A percentile compares a stretch with the other conserved stretches of the same genome.
These are phyloP conservation scores for Excoecaria cochinchinensis DNA, from an alignment of 345 rosid genomes.

Conservation along the genomic window DNA sequence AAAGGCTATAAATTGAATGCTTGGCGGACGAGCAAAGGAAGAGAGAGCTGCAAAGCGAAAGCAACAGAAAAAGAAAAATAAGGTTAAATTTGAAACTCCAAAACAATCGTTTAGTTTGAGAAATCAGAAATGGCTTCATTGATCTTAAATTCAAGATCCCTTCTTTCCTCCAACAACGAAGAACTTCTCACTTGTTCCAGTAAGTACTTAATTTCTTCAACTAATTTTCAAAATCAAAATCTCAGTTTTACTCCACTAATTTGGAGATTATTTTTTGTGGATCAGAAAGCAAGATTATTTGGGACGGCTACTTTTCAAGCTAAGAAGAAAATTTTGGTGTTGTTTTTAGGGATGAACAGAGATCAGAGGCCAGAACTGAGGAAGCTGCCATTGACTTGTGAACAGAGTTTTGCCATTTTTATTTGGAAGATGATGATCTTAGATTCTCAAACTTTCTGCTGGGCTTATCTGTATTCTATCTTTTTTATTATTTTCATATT, in stretches of 20 bases:
- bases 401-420: neutral
- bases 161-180: neutral
- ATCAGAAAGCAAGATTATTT: constrained; percentile 11
- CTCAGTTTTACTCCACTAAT: neutral
- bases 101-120: too few relatives aligned
- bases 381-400: neutral
- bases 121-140: too few relatives aligned
- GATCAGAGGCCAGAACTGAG: neutral
- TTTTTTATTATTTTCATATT: neutral
- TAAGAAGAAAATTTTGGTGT: neutral
- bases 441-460: neutral
- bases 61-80: too few relatives aligned
- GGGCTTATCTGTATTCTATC: neutral
- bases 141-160: neutral
- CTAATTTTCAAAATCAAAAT: neutral
- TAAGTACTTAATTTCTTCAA: neutral
- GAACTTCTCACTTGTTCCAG: neutral
- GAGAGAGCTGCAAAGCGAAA: neutral
- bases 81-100: neutral
- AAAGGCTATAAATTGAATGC: too few relatives aligned
- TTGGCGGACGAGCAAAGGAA: too few relatives aligned
- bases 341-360: neutral
- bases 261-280: neutral
- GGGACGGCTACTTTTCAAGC: constrained; percentile 4
- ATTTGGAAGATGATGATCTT: neutral